phyloP scores from a whole-genome alignment of 371 early-diverging fungal genomes.

The Choanephora cucurbitarum region DNA sequence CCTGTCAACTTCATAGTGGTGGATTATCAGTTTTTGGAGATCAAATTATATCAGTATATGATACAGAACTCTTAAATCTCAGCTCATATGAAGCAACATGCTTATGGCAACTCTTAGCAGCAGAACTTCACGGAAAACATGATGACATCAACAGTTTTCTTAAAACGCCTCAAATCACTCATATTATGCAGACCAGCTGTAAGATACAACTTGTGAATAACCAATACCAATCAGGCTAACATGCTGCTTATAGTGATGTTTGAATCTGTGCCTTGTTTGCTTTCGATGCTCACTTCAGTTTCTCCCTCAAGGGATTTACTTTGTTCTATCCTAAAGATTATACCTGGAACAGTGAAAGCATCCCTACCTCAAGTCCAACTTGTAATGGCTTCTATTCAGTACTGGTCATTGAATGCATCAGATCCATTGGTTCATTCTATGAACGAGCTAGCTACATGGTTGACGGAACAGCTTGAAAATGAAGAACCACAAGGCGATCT shows the following conservation, averaged over 20 bases:
- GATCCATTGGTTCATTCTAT: constrained; percentile 4
- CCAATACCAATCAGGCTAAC: background rate
- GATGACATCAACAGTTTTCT: constrained; percentile 23
- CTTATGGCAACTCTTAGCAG: constrained; percentile 35
- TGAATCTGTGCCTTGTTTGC: constrained; percentile 25
- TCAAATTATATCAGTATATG: constrained; percentile 4
- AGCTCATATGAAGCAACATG: constrained; percentile 26
- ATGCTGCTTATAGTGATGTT: constrained; percentile 10
- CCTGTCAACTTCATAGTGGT: too few relatives aligned
- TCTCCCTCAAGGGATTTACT: constrained; percentile 27
- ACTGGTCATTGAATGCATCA: constrained; percentile 10
- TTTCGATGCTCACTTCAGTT: constrained; percentile 22
- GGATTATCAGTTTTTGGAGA: constrained; percentile 24
- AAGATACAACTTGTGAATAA: constrained; percentile 1
- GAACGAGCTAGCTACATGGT: background rate
- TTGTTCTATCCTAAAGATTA: constrained; percentile 15
- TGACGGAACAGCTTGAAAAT: constrained; percentile 14
- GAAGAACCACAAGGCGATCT: background rate
- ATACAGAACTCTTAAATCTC: constrained; percentile 18
- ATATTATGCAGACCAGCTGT: constrained; percentile 26
- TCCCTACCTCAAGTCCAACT: constrained; percentile 13
- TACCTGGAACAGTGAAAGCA: constrained; percentile 1
- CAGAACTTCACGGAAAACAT: constrained; percentile 31
- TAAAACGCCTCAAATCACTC: constrained; percentile 9
- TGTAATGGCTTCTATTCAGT: constrained; percentile 14